Percentiles rank a stretch among this genome's conserved stretches.
These are phyloP conservation scores for Rugonectria rugulosa DNA, from an alignment of 2,329 filamentous ascomycete species.

Conservation along the genomic window DNA sequence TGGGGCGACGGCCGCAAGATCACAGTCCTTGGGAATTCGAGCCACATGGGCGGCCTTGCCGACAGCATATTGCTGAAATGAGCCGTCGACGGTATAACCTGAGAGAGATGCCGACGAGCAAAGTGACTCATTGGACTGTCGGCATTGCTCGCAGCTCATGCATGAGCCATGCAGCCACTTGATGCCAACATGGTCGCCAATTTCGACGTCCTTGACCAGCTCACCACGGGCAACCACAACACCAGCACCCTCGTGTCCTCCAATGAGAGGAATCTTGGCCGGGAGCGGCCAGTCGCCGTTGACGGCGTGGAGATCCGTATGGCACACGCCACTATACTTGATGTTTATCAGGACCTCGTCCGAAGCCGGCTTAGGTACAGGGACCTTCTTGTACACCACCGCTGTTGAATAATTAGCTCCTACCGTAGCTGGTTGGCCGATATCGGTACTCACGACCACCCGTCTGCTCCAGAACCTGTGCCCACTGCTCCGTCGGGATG, in stretches of 20 bases:
- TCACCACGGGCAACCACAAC: constrained; percentile 79
- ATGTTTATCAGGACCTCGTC: constrained; percentile 90
- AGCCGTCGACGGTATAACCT: constrained; percentile 88
- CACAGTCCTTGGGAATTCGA: constrained; percentile 75
- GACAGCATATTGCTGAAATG: constrained; percentile 88
- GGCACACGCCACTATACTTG: constrained; percentile 88
- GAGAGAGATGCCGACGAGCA: constrained; percentile 77
- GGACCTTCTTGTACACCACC: constrained; percentile 76
- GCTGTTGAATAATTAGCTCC: constrained; percentile 48
- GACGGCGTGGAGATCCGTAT: constrained; percentile 78
- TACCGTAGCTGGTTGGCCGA: accelerated
- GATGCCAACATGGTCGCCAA: constrained; percentile 84
- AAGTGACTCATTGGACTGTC: constrained; percentile 79
- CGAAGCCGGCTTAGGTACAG: constrained; percentile 77
- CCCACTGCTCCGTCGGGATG: constrained; percentile 85
- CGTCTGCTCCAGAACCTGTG: constrained; percentile 81
- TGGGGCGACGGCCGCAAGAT: constrained; percentile 77
- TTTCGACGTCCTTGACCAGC: constrained; percentile 75
- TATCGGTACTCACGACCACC: constrained; percentile 61
- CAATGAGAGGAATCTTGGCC: constrained; percentile 81
- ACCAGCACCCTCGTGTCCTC: constrained; percentile 79
- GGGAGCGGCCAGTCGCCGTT: constrained; percentile 85
- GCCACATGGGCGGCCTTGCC: constrained; percentile 84
- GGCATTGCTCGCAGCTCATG: constrained; percentile 81
- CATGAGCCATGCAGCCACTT: constrained; percentile 92